Evolutionary conservation across 768 basidiomycete genomes (phyloP).

Genomic region (Phanerochaete carnosa): DNA sequence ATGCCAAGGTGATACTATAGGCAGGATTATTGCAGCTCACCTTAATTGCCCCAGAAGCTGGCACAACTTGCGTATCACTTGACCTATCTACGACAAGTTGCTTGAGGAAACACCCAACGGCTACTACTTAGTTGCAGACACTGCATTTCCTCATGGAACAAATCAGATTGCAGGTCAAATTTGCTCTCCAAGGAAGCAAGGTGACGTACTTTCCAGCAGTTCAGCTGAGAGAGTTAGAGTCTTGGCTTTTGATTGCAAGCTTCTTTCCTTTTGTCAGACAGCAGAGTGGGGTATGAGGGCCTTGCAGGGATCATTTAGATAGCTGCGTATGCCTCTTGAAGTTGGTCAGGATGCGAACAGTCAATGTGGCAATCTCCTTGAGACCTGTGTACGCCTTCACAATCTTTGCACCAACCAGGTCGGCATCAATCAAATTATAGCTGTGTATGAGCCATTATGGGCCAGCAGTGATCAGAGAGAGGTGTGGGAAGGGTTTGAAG

Average conservation of each 20-base stretch:
- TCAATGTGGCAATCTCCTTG: constrained; percentile 30
- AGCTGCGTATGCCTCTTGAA: constrained; percentile 38
- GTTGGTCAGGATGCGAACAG: constrained; percentile 29
- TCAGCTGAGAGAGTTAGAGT: constrained; percentile 18
- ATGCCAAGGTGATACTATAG: no score
- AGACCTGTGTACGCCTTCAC: constrained; percentile 30
- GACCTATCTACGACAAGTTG: constrained; percentile 35
- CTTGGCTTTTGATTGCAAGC: constrained; percentile 32
- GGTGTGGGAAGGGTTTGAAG: constrained; percentile 35
- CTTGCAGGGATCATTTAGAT: constrained; percentile 45
- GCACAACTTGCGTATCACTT: constrained; percentile 44
- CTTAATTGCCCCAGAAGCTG: constrained; percentile 46
- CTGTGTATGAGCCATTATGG: constrained; percentile 41
- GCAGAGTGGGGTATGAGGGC: constrained; percentile 50
- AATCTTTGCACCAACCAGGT: constrained; percentile 35
- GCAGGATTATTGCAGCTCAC: constrained; percentile 30
- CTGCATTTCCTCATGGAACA: constrained; percentile 41
- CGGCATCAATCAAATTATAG: constrained; percentile 40
- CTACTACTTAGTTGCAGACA: constrained; percentile 42
- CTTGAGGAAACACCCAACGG: constrained; percentile 32
- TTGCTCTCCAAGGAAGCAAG: constrained; percentile 35
- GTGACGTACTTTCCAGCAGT: constrained; percentile 15
- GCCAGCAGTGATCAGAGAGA: constrained; percentile 14
- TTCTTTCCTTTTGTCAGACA: constrained; percentile 44
- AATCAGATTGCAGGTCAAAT: constrained; percentile 31